Evolutionary conservation across 805 yeast species (phyloP).

Genomic region (Monosporozyma aerobia): DNA sequence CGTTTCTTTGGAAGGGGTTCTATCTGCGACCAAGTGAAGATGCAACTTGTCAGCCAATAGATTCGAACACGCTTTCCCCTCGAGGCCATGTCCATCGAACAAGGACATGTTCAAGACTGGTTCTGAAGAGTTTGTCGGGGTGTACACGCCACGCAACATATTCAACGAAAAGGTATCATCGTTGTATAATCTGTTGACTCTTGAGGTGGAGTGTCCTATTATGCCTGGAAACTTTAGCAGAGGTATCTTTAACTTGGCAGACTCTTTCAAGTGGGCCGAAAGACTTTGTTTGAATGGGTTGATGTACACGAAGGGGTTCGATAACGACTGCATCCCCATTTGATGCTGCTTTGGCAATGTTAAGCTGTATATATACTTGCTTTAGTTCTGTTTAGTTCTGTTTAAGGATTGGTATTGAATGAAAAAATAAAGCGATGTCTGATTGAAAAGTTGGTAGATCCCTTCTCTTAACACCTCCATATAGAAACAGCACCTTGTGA

Average conservation of each 20-base stretch:
- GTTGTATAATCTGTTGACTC: constrained; percentile 69
- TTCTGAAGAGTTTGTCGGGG: constrained; percentile 12
- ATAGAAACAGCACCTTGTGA: too few relatives aligned
- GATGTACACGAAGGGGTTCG: background rate
- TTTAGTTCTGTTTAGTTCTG: too few relatives aligned
- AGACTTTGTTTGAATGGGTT: background rate
- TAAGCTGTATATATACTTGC: too few relatives aligned
- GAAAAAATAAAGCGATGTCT: too few relatives aligned
- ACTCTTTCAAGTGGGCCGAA: background rate
- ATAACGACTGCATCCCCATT: background rate
- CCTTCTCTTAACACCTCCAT: too few relatives aligned
- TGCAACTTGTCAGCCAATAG: constrained; percentile 49
- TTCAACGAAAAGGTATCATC: constrained; percentile 74
- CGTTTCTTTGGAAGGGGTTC: constrained; percentile 22
- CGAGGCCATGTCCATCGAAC: constrained; percentile 95
- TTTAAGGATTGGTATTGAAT: too few relatives aligned
- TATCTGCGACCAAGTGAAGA: constrained; percentile 39
- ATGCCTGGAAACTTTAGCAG: constrained; percentile 27
- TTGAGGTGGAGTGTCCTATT: constrained; percentile 67
- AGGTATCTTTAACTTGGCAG: constrained; percentile 5
- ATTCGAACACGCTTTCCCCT: constrained; percentile 46
- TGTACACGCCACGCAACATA: constrained; percentile 34
- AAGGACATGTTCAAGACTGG: constrained; percentile 60
- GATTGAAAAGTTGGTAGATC: too few relatives aligned
- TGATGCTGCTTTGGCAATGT: too few relatives aligned